Evolutionary conservation across 257 asterid species (phyloP), one percentile per base, ranked within the genome.

Genomic region (Solanum arcanum): DNA sequence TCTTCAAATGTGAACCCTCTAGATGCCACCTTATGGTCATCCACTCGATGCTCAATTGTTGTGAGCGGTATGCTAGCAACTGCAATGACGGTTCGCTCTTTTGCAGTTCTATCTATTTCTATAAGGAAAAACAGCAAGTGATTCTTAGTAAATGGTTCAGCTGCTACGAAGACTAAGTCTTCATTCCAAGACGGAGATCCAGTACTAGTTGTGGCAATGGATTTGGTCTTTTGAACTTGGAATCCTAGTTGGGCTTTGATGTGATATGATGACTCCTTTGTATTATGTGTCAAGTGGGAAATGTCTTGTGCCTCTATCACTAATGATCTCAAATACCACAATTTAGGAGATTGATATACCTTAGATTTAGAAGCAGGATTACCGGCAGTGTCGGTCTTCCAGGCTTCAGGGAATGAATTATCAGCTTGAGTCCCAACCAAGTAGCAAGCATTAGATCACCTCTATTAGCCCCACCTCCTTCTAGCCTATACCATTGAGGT

Each of bases 361-460:
- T 95, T 96, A 3, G 97, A 92, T 68, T 90, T 89, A 23, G 97
- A 93, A 76, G 47, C 88, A 0, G 97, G 95, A 86, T 92, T 91
- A 39, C 93, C 92, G 2, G 94, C 93, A 0, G 95, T 91, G 29
- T 95, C 99, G 6, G 95, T 90, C 91, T 96, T 96, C 99, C 98
- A 96, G 5, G 99, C 97, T 31, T 96, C 97, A 0, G 98, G 93
- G 33, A 96, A 96, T 3, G 99, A 96, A 59, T 96, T 97, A 83
- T 96, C 99, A 12, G 97, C 98, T 74, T 95, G 99, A 6, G 98
- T 96, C 8, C 99, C 99, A 3, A 95, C 88, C 98, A 95, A 25
- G 99, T 90, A 90, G 97, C 98, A 10, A 96, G 97, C 98, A 96
- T 96, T 70, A 95, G 92, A 89, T 96, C 98, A 20, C 97, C 98